Evolutionary conservation across 495 filamentous ascomycete species (phyloP).

Genomic region (Elaphomyces granulatus): DNA sequence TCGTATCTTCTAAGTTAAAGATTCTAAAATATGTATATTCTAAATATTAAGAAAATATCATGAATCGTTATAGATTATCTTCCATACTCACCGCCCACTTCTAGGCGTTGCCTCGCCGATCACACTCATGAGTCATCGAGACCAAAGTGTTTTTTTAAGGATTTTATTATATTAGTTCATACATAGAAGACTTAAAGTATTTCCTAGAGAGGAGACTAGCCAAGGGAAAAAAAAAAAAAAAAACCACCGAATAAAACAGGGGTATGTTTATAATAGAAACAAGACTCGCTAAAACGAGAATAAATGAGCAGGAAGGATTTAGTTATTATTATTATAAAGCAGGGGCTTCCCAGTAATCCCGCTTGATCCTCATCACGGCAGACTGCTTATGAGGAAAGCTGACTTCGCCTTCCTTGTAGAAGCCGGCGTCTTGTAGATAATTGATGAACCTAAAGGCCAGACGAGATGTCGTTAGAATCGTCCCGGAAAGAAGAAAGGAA

Average conservation of each 20-base stretch:
- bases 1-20: no score
- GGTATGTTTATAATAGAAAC: conserved; percentile 1
- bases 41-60: no score
- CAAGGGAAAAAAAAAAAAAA: not conserved
- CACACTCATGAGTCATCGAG: no score
- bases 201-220: not conserved
- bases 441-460: conserved; percentile 63
- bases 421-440: conserved; percentile 62
- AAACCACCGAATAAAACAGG: not conserved
- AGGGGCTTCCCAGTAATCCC: conserved; percentile 79
- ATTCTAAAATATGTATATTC: no score
- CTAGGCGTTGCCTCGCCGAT: no score
- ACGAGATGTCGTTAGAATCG: conserved; percentile 5
- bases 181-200: not conserved
- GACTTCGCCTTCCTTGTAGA: conserved; percentile 78
- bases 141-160: no score
- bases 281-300: conserved; percentile 27
- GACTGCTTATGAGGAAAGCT: conserved; percentile 87
- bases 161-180: conserved; percentile 1
- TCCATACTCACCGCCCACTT: no score
- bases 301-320: conserved; percentile 20
- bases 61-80: no score
- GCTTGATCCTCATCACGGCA: conserved; percentile 65
- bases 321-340: conserved; percentile 33
- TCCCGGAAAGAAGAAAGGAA: no score